Conservation (phyloP, 306 rosid genomes). For the Prunus mongolica region DNA sequence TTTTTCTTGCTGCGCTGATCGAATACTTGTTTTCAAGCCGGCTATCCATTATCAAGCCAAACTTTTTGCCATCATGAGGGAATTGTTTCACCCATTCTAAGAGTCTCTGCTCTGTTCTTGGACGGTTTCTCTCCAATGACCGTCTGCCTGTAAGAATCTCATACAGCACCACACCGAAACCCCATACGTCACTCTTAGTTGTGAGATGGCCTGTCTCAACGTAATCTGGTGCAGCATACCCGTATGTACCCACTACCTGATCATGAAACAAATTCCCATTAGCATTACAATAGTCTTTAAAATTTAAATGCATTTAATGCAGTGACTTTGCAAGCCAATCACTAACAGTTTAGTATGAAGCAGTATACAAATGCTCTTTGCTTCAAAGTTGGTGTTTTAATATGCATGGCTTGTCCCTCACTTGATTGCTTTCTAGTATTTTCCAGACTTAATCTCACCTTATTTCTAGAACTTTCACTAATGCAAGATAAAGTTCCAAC, state of each 20-base stretch:
- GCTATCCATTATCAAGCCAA: constrained; percentile 57
- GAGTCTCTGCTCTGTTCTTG: constrained; percentile 65
- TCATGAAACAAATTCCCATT: background rate
- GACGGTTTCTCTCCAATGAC: constrained; percentile 61
- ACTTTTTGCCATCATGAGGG: constrained; percentile 54
- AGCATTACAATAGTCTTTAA: background rate
- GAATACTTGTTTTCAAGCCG: constrained; percentile 55
- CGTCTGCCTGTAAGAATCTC: constrained; percentile 81
- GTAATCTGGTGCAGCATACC: constrained; percentile 94
- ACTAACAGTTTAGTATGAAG: background rate
- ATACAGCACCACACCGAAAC: constrained; percentile 71
- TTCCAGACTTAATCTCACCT: too few relatives aligned
- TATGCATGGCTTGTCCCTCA: too few relatives aligned
- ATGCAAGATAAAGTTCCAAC: background rate
- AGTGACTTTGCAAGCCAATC: background rate
- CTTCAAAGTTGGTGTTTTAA: too few relatives aligned
- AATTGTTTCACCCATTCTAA: constrained; percentile 81
- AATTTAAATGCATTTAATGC: background rate
- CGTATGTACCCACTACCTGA: constrained; percentile 83
- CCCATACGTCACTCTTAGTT: constrained; percentile 87
- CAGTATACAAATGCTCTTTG: background rate
- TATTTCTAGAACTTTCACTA: too few relatives aligned
- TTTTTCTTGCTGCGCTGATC: constrained; percentile 35
- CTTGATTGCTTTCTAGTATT: too few relatives aligned
- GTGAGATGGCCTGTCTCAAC: constrained; percentile 85